phyloP scores from a whole-genome alignment of 441 rosid species.

The Macaranga tanarius region DNA sequence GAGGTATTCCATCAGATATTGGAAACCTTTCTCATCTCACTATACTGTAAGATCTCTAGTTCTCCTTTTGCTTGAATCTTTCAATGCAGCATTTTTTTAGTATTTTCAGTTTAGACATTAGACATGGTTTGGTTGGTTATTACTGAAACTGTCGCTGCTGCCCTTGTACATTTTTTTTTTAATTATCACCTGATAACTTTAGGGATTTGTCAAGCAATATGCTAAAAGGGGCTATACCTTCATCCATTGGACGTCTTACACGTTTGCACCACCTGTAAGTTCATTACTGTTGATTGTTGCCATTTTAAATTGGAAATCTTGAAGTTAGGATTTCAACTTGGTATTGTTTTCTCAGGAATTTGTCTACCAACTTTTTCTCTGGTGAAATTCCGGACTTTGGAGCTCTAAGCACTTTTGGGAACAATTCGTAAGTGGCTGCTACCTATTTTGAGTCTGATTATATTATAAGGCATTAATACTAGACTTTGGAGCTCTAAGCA shows the following conservation, averaged over 20 bases:
- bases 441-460: neutral
- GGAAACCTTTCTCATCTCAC: conserved; percentile 81
- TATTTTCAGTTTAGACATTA: neutral
- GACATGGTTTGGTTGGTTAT: neutral
- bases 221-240: conserved; percentile 84
- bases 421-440: conserved; percentile 58
- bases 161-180: conserved; percentile 5
- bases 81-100: neutral
- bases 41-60: conserved; percentile 54
- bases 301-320: neutral
- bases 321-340: conserved; percentile 5
- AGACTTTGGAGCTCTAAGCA: too few relatives aligned
- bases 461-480: neutral
- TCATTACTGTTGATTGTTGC: conserved; percentile 1
- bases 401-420: conserved; percentile 68
- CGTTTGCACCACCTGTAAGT: conserved; percentile 74
- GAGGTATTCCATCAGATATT: conserved; percentile 75
- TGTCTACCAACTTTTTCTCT: conserved; percentile 87
- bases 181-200: conserved; percentile 15
- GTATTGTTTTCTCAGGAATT: conserved; percentile 50
- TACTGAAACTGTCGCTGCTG: neutral
- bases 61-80: neutral
- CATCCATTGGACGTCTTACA: conserved; percentile 65
- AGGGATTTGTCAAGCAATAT: conserved; percentile 95
- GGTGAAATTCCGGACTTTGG: conserved; percentile 95